Base-by-base conservation (phyloP, 352 stramenopile genomes). In the Globisporangium viniferum region DNA sequence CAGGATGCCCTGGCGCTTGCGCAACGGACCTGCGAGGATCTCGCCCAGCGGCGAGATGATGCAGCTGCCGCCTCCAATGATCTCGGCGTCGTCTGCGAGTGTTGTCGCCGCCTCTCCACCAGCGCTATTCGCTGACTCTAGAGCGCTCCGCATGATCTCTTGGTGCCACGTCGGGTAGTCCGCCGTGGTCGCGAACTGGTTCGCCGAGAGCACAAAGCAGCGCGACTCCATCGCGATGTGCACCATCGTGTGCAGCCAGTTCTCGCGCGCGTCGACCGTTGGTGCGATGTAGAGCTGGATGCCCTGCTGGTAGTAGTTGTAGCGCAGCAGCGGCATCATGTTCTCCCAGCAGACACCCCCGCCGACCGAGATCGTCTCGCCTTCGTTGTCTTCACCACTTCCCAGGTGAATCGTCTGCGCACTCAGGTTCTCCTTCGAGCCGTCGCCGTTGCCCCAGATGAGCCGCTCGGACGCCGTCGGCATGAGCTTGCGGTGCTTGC, bases 161-260 rank as follows among this genome's bases (percentile, higher is more conserved):
- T 53, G 68, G 60, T 75, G 66, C 69, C 69, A 75, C 27, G 41
- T 22, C 2, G 69, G 69, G 39, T 64, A 75, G 66, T 75, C 69
- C 5, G 48, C 64, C 1, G 56, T 62, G 2, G 69, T 75, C 27
- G 69, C 69, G 29, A 72, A 72, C 66, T 75, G 69, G 69, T 75
- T 75, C n/a, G 69, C 69, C 29, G 69, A 75, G 33, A 75, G 69
- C 60, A 75, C 69, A 27, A 75, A 75, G 69, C 69, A 72, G 65
- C 69, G 69, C 54, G 69, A 75, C 55, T 75, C 69, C 64, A 72
- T 69, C 33, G 69, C 69, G 55, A 75, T 75, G 60, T 75, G 69
- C 46, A 65, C 55, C 65, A 75, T 65, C 36, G 66, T 60, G 66
- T 75, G 66, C 35, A 72, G 61, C 69, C 69, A 75, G 41, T 71